Percentiles rank a stretch among this genome's conserved stretches.
phyloP scores from a whole-genome alignment of 768 basidiomycete genomes.

The Holtermannia corniformis region DNA sequence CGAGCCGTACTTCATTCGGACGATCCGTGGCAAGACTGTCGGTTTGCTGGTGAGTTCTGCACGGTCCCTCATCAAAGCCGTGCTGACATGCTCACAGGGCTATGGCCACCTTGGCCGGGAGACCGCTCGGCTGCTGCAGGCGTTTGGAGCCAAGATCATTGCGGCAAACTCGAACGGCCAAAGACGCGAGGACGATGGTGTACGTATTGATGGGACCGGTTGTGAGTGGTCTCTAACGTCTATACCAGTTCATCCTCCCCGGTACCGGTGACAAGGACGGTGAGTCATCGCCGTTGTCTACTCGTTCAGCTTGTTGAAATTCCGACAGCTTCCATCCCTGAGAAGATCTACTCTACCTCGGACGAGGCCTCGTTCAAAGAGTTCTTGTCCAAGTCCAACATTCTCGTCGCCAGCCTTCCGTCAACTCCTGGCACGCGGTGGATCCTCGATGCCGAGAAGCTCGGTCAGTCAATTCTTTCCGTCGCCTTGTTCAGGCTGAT shows the following conservation, averaged over 20 bases:
- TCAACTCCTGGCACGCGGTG: constrained; percentile 24
- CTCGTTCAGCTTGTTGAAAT: background rate
- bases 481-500: too few relatives aligned
- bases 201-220: constrained; percentile 11
- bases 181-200: constrained; percentile 27
- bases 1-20: constrained; percentile 18
- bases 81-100: constrained; percentile 25
- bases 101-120: constrained; percentile 39
- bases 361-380: constrained; percentile 18
- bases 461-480: constrained; percentile 29
- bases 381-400: constrained; percentile 30
- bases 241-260: constrained; percentile 31
- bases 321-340: constrained; percentile 29
- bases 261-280: constrained; percentile 39
- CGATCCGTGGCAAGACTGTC: constrained; percentile 36
- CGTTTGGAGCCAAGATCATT: constrained; percentile 33
- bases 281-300: constrained; percentile 10
- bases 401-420: constrained; percentile 34
- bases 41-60: constrained; percentile 33
- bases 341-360: constrained; percentile 28
- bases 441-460: constrained; percentile 22
- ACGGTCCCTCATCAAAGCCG: too few relatives aligned
- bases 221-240: background rate
- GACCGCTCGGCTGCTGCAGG: constrained; percentile 33
- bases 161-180: constrained; percentile 38